Conservation (phyloP, 2,329 filamentous ascomycete species). For the Aspergillus latus region DNA sequence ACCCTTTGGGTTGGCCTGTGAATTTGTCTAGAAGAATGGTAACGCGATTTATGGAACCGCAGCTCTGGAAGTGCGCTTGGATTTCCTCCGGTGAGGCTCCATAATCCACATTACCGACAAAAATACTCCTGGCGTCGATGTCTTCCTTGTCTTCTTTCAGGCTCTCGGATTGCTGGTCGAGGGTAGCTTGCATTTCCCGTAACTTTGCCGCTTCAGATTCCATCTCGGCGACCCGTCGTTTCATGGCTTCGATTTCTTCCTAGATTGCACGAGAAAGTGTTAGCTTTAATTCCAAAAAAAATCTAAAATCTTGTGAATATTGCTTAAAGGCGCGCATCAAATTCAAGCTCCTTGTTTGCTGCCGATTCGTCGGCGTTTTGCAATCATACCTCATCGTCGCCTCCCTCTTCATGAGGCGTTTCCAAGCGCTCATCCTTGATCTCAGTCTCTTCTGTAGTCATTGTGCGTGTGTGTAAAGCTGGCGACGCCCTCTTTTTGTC, state of each 20-base stretch:
- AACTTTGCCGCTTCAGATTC: constrained; percentile 85
- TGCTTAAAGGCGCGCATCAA: not conserved
- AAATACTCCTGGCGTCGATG: constrained; percentile 91
- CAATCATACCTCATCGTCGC: constrained; percentile 46
- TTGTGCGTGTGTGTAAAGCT: constrained; percentile 19
- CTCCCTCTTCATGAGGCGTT: constrained; percentile 39
- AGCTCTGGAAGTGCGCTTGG: constrained; percentile 96
- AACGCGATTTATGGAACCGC: constrained; percentile 94
- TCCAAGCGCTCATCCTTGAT: constrained; percentile 41
- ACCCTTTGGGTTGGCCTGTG: constrained; percentile 99
- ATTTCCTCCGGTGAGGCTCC: constrained; percentile 96
- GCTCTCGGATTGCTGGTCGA: constrained; percentile 82
- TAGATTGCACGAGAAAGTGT: constrained; percentile 25
- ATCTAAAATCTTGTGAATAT: not conserved
- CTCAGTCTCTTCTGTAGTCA: constrained; percentile 39
- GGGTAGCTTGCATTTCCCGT: constrained; percentile 78
- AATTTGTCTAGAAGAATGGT: constrained; percentile 98
- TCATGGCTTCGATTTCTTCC: constrained; percentile 86
- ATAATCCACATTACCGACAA: constrained; percentile 98
- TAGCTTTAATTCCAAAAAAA: constrained; percentile 6
- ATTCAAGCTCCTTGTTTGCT: constrained; percentile 1
- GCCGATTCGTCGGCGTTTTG: not conserved
- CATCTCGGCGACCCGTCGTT: constrained; percentile 83
- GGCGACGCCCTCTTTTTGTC: not conserved
- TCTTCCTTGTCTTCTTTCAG: constrained; percentile 92